Conservation (phyloP, 2,329 filamentous ascomycete species). For the Fusarium sp. region DNA sequence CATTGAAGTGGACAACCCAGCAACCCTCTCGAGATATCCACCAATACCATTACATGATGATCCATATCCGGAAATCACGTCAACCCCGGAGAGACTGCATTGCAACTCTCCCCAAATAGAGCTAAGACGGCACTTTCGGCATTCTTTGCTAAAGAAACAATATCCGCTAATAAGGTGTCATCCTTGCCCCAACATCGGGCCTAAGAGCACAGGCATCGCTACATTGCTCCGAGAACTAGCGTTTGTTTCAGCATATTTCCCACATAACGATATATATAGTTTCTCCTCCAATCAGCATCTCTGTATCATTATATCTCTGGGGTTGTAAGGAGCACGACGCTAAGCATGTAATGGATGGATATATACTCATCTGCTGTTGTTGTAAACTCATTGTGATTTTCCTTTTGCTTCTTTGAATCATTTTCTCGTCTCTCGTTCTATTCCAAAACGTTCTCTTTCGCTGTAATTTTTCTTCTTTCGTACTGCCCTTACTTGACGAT, state of each 20-base stretch:
- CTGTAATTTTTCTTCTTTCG: not conserved
- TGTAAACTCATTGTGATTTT: not conserved
- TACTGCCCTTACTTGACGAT: constrained; percentile 16
- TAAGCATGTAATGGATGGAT: constrained; percentile 10
- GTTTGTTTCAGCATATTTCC: constrained; percentile 40
- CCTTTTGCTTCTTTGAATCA: not conserved
- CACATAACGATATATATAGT: constrained; percentile 16
- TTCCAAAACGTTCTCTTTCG: not conserved
- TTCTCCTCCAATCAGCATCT: constrained; percentile 45
- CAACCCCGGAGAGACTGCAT: constrained; percentile 8
- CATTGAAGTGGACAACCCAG: not conserved
- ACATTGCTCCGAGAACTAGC: not conserved
- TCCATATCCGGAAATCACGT: constrained; percentile 29
- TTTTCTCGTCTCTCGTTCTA: constrained; percentile 6
- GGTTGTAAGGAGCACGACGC: constrained; percentile 16
- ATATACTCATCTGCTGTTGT: constrained; percentile 17
- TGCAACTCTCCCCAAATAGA: not conserved
- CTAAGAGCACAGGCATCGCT: constrained; percentile 1
- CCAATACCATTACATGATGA: constrained; percentile 25
- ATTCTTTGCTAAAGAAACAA: not conserved
- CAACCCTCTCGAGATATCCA: constrained; percentile 5
- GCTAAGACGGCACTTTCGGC: constrained; percentile 12
- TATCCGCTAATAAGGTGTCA: not conserved
- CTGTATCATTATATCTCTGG: constrained; percentile 22
- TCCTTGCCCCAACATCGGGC: constrained; percentile 1